These are phyloP conservation scores for Starmerella floricola DNA, from an alignment of 805 yeast species.

Conservation along the genomic window DNA sequence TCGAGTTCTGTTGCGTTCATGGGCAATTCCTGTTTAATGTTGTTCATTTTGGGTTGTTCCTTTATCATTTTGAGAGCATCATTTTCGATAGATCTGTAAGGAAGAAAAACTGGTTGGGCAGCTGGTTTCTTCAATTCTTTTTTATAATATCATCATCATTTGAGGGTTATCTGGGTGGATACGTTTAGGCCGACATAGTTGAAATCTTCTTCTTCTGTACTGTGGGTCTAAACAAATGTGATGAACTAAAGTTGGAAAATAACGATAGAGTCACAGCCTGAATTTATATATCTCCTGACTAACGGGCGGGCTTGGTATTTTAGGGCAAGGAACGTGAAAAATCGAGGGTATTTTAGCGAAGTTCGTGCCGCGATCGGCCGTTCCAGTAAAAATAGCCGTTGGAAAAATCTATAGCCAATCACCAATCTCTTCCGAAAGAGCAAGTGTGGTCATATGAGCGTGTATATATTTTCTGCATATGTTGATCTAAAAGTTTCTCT, in stretches of 20 bases:
- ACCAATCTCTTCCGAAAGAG: no score
- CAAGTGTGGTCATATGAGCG: no score
- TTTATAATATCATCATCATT: conserved; percentile 11
- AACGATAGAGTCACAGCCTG: conserved; percentile 3
- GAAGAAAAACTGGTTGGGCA: conserved; percentile 2
- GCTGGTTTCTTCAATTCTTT: conserved; percentile 9
- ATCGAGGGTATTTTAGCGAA: background rate
- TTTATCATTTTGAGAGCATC: conserved; percentile 6
- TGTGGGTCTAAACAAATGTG: conserved; percentile 13
- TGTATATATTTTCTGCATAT: no score
- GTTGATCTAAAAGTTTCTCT: no score
- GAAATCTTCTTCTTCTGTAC: background rate
- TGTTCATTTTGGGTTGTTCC: background rate
- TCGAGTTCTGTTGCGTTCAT: conserved; percentile 7
- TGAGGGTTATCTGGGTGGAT: conserved; percentile 1
- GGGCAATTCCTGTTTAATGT: conserved; percentile 1
- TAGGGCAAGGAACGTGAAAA: conserved; percentile 13
- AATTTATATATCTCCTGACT: conserved; percentile 13
- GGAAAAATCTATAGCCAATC: no score
- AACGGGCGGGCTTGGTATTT: conserved; percentile 3
- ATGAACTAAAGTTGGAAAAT: conserved; percentile 11
- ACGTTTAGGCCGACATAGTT: conserved; percentile 19
- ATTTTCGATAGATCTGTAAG: conserved; percentile 4
- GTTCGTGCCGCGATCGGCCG: background rate
- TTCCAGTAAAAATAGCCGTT: no score